Evolutionary conservation across 2,329 filamentous ascomycete genomes (phyloP).

Genomic region (Aspergillus phoenicis): DNA sequence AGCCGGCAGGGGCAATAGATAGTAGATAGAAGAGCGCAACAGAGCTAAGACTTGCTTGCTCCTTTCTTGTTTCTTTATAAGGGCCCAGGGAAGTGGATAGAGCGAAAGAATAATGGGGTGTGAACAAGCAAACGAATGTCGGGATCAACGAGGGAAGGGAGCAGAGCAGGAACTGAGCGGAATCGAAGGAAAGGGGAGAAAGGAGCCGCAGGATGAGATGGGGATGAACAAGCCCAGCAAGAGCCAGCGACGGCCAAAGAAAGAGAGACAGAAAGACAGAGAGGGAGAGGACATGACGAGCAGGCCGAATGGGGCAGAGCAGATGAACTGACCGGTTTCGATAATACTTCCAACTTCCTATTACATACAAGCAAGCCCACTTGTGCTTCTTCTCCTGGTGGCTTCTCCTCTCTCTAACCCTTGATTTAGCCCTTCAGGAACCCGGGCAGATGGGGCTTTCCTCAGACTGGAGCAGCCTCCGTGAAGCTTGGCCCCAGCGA

Average conservation of each 20-base stretch:
- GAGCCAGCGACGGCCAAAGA: not conserved
- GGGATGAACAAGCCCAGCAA: conserved; percentile 2
- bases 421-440: not conserved
- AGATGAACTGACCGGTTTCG: conserved; percentile 2
- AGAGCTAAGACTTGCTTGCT: not conserved
- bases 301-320: conserved; percentile 1
- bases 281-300: conserved; percentile 5
- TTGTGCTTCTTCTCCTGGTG: not conserved
- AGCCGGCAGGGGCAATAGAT: not conserved
- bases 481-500: not conserved
- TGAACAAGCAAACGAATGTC: conserved; percentile 10
- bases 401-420: not conserved
- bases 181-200: not conserved
- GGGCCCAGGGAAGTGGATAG: not conserved
- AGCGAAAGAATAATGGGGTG: not conserved
- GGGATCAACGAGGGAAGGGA: conserved; percentile 11
- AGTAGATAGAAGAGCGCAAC: too few species aligned
- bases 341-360: conserved; percentile 2
- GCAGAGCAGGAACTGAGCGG: conserved; percentile 1
- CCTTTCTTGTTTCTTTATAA: not conserved
- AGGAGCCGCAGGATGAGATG: conserved; percentile 10
- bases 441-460: not conserved
- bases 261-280: conserved; percentile 3
- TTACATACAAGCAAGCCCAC: not conserved
- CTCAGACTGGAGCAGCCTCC: not conserved